Evolutionary conservation across 75 land plant genomes (phyloP).

Genomic region (Selaginella moellendorffii): DNA sequence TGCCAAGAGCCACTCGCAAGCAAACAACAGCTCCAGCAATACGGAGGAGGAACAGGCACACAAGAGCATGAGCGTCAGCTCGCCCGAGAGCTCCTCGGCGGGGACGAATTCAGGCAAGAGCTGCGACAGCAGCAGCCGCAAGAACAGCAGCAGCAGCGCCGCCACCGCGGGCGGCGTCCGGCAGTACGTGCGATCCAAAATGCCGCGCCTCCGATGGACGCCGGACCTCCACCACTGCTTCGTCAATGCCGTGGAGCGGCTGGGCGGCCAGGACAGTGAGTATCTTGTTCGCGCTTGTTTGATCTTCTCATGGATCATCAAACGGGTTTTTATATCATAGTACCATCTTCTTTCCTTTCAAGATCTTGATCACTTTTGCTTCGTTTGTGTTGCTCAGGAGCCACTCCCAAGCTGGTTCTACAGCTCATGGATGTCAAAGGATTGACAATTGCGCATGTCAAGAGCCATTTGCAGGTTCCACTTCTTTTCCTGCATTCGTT

Average conservation of each 20-base stretch:
- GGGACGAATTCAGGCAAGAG: too few species aligned
- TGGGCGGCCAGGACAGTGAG: slow-evolving; percentile 15
- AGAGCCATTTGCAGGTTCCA: slow-evolving; percentile 52
- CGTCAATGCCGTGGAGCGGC: slow-evolving; percentile 8
- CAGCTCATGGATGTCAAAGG: slow-evolving; percentile 55
- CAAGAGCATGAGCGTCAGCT: not conserved
- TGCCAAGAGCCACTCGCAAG: too few species aligned
- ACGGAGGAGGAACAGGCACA: too few species aligned
- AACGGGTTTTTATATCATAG: too few species aligned
- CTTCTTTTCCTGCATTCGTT: not conserved
- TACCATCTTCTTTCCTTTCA: too few species aligned
- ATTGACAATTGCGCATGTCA: slow-evolving; percentile 50
- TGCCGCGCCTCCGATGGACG: slow-evolving; percentile 15
- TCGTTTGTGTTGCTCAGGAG: slow-evolving; percentile 27
- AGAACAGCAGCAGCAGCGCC: not conserved
- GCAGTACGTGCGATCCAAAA: not conserved
- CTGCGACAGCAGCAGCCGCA: not conserved
- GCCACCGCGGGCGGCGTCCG: slow-evolving; percentile 6
- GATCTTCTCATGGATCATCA: too few species aligned
- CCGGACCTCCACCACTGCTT: slow-evolving; percentile 17
- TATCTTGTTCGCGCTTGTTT: not conserved
- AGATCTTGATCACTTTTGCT: not conserved
- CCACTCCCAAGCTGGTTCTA: slow-evolving; percentile 56
- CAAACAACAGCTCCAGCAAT: too few species aligned
- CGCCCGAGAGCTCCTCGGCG: not conserved